Conservation (phyloP, 2,329 filamentous ascomycete genomes). For the Coniochaeta prunicola region DNA sequence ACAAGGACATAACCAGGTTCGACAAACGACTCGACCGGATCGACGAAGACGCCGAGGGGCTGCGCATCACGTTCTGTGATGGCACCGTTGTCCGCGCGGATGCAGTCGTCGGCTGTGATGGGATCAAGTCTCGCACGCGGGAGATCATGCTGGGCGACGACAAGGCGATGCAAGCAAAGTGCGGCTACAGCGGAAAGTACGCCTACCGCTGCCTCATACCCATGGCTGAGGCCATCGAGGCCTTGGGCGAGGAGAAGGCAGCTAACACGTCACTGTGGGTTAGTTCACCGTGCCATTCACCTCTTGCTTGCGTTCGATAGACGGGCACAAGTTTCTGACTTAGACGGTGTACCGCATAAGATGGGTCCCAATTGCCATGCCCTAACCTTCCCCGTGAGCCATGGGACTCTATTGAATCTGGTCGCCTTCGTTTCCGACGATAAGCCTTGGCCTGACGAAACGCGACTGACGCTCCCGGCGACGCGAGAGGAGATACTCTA, state of each 20-base stretch:
- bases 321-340: not conserved
- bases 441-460: constrained; percentile 20
- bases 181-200: constrained; percentile 45
- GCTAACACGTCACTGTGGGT: constrained; percentile 18
- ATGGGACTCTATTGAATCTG: constrained; percentile 46
- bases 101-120: constrained; percentile 48
- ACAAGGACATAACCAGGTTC: constrained; percentile 14
- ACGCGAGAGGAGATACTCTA: constrained; percentile 23
- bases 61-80: constrained; percentile 16
- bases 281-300: constrained; percentile 2
- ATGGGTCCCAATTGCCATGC: constrained; percentile 47
- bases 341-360: constrained; percentile 11
- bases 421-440: constrained; percentile 30
- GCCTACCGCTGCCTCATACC: constrained; percentile 42
- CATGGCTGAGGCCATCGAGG: constrained; percentile 44
- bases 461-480: constrained; percentile 15
- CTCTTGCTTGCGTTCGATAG: not conserved
- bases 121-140: constrained; percentile 50
- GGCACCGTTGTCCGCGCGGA: constrained; percentile 20
- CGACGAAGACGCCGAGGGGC: constrained; percentile 10
- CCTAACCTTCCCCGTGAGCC: constrained; percentile 54
- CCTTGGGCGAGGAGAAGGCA: constrained; percentile 34
- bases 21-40: constrained; percentile 20
- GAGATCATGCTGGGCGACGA: constrained; percentile 42
- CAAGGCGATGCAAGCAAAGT: constrained; percentile 29